Evolutionary conservation across 2,329 filamentous ascomycete genomes (phyloP).

Genomic region (Microsporum audouinii): DNA sequence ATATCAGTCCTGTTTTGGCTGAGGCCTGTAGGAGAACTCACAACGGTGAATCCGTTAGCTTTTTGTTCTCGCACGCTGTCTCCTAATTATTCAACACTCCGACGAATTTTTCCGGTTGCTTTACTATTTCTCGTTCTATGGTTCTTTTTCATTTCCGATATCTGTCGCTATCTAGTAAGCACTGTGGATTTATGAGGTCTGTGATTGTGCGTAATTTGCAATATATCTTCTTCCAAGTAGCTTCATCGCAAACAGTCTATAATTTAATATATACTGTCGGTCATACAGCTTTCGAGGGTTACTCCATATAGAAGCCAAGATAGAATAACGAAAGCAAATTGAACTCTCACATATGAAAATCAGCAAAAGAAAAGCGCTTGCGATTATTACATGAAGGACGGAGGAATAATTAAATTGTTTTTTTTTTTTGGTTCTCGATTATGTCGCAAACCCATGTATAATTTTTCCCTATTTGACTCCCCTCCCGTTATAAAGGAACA

Average conservation of each 20-base stretch:
- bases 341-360: not conserved
- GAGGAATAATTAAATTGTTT: not conserved
- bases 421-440: conserved; percentile 1
- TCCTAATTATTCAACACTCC: conserved; percentile 18
- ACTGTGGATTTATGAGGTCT: not conserved
- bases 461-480: conserved; percentile 6
- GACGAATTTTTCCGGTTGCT: not conserved
- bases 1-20: conserved; percentile 65
- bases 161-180: not conserved
- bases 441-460: conserved; percentile 4
- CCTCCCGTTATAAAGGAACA: conserved; percentile 4
- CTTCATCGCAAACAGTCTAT: no score
- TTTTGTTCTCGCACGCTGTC: conserved; percentile 40
- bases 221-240: not conserved
- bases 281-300: no score
- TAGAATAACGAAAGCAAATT: not conserved
- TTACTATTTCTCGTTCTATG: not conserved
- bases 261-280: no score
- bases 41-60: conserved; percentile 42
- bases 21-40: conserved; percentile 41
- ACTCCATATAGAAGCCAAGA: not conserved
- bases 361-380: not conserved
- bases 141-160: not conserved
- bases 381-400: not conserved
- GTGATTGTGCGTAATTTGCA: not conserved